phyloP scores from a whole-genome alignment of 1,284 basidiomycete species.

The Heliocybe sulcata region DNA sequence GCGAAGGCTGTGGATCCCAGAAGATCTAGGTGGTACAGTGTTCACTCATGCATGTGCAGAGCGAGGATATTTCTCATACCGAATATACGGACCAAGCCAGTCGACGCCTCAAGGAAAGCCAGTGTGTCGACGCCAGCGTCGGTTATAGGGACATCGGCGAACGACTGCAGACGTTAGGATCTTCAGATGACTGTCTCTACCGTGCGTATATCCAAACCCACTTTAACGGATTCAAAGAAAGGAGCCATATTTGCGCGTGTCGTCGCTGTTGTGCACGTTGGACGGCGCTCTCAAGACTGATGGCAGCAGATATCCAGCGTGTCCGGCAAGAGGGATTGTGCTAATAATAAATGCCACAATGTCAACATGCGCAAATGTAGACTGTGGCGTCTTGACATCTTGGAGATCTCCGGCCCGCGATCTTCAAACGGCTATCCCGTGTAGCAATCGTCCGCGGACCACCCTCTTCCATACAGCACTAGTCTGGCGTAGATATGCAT shows the following conservation, averaged over 20 bases:
- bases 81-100: constrained; percentile 89
- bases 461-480: too few species aligned
- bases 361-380: not conserved
- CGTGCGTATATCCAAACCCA: constrained; percentile 21
- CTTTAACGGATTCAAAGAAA: constrained; percentile 82
- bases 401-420: not conserved
- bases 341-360: not conserved
- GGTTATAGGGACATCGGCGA: constrained; percentile 84
- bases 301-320: not conserved
- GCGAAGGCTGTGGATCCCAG: constrained; percentile 85
- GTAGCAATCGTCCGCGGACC: too few species aligned
- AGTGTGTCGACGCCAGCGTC: constrained; percentile 86
- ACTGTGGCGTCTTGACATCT: not conserved
- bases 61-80: constrained; percentile 38
- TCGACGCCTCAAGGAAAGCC: constrained; percentile 84
- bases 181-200: not conserved
- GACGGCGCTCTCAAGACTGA: not conserved
- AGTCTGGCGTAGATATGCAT: constrained; percentile 51
- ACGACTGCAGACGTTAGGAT: constrained; percentile 52
- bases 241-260: constrained; percentile 56
- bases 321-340: not conserved
- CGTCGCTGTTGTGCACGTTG: not conserved
- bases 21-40: constrained; percentile 49
- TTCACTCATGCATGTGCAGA: not conserved
- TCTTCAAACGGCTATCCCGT: too few species aligned